Percentiles rank a stretch among this genome's conserved stretches.
These are phyloP conservation scores for Coemansia sp. DNA, from an alignment of 192 early-diverging fungal genomes.

Conservation along the genomic window DNA sequence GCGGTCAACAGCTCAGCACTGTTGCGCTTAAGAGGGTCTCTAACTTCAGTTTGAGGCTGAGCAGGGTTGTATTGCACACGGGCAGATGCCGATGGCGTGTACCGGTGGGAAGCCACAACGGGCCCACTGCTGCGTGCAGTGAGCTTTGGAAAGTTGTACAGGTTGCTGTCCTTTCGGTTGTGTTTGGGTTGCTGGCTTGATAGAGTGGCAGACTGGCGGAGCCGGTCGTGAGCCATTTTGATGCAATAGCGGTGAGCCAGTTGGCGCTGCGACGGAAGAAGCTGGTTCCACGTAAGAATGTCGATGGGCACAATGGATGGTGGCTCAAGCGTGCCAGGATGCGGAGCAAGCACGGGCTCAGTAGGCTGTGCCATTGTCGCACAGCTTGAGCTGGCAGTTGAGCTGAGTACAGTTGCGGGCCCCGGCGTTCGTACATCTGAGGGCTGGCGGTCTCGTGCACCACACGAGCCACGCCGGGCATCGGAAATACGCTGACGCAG, in stretches of 20 bases:
- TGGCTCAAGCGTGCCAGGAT: conserved; percentile 31
- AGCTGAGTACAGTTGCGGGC: neutral
- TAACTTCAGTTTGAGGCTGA: neutral
- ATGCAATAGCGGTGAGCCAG: conserved; percentile 46
- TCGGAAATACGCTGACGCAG: conserved; percentile 24
- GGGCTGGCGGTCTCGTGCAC: conserved; percentile 1
- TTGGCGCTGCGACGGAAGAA: conserved; percentile 43
- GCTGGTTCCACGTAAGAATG: conserved; percentile 52
- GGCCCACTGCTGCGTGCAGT: neutral
- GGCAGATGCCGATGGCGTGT: conserved; percentile 17
- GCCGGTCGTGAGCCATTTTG: conserved; percentile 44
- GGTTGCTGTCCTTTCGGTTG: neutral
- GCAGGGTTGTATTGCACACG: neutral
- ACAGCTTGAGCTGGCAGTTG: conserved; percentile 10
- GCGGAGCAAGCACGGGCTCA: neutral
- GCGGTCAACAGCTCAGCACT: conserved; percentile 29
- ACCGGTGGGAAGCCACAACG: neutral
- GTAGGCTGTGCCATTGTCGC: conserved; percentile 7
- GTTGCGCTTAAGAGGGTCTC: neutral
- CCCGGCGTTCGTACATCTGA: neutral
- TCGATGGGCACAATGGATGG: conserved; percentile 46
- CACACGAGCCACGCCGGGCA: conserved; percentile 12
- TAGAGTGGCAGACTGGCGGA: neutral
- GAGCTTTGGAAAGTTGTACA: conserved; percentile 8
- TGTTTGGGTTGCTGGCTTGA: neutral